These are phyloP conservation scores for Porpolomopsis calyptriformis DNA, from an alignment of 768 basidiomycete species.

Conservation along the genomic window DNA sequence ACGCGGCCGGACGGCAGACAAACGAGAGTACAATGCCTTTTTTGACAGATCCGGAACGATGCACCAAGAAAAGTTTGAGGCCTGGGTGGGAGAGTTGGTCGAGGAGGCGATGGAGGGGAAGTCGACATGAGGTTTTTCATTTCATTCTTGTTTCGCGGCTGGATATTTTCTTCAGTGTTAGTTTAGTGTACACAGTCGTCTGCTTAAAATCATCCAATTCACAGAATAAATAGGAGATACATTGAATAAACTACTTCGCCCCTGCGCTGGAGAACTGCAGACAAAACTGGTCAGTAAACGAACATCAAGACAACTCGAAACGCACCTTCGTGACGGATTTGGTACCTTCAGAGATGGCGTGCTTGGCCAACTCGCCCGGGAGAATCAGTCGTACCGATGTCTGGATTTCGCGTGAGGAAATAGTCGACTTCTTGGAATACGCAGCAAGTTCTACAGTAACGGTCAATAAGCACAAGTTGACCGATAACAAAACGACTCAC, in stretches of 20 bases:
- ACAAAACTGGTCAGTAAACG: not conserved
- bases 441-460: slow-evolving; percentile 71
- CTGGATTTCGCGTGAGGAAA: slow-evolving; percentile 97
- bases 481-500: slow-evolving; percentile 32
- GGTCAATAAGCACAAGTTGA: slow-evolving; percentile 2
- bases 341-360: slow-evolving; percentile 12
- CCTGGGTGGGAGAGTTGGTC: slow-evolving; percentile 68
- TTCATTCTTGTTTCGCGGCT: not conserved
- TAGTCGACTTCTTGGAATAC: slow-evolving; percentile 98
- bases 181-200: too few species aligned
- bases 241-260: slow-evolving; percentile 9
- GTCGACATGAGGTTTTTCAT: not conserved
- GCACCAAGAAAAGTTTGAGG: slow-evolving; percentile 64
- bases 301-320: not conserved
- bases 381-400: slow-evolving; percentile 95
- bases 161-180: not conserved
- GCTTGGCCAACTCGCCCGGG: slow-evolving; percentile 65
- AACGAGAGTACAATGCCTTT: slow-evolving; percentile 56
- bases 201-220: too few species aligned
- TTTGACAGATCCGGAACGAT: slow-evolving; percentile 76
- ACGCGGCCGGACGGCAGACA: slow-evolving; percentile 49
- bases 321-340: slow-evolving; percentile 11
- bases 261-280: slow-evolving; percentile 9
- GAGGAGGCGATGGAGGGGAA: slow-evolving; percentile 59
- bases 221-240: too few species aligned